Evolutionary conservation across 108 stramenopile genomes (phyloP), one percentile per base, ranked within the genome.

Genomic region (Hondaea fermentalgiana): DNA sequence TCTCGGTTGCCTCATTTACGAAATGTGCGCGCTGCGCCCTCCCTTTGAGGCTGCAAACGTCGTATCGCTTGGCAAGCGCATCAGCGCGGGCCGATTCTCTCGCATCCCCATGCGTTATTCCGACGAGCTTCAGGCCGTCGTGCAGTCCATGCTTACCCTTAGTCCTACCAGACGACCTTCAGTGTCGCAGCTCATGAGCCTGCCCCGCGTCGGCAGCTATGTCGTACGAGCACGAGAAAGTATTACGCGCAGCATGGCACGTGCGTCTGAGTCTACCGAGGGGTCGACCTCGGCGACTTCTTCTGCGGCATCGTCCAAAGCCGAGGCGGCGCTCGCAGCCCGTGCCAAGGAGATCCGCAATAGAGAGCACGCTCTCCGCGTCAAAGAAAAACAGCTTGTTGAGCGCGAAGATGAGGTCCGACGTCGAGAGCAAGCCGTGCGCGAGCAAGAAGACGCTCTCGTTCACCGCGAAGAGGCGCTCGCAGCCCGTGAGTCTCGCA

Each of bases 41-140:
- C 94, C 94, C 17, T 94, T 94, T 88, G 92, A 93, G 35, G 94
- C 94, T 14, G 64, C 72, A 12, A 93, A 94, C 87, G 92, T 93
- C 51, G 88, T 93, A 16, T 87, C 93, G 25, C 91, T 94, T 58
- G 93, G 92, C n/a, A 76, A 91, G 51, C 93, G 93, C 69, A 94
- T 94, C 88, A 94, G 93, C 88, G 57, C 91, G 5, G 92, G 93
- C 19, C 87, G 83, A 57, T 91, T 94, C 60, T 29, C 87, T 19
- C 92, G 92, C 43, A 92, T 94, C 29, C 94, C 94, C 14, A 45
- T 60, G 17, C 44, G 72, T 4, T 90, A 90, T 87, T 88, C 69
- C 5, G 90, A 92, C 44, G 90, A 92, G 59, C 57, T 92, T 35
- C 60, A 91, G 72, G 29, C 60, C n/a, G 89, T 64, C 8, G 59